Conservation (phyloP, 495 filamentous ascomycete genomes). For the Pyrenula aspistea region DNA sequence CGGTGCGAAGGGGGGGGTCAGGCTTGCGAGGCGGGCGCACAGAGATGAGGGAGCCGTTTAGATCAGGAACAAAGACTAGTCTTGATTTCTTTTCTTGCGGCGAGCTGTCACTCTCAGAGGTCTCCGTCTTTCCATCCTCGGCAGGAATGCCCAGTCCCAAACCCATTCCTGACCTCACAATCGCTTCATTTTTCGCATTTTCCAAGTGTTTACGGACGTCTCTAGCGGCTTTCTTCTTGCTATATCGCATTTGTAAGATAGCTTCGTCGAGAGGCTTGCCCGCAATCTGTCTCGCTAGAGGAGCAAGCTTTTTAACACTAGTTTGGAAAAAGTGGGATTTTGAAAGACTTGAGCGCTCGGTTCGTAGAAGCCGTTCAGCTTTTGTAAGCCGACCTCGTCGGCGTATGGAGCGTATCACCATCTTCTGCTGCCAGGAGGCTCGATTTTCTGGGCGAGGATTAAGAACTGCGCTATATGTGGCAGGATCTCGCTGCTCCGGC, state of each 20-base stretch:
- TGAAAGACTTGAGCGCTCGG: constrained; percentile 56
- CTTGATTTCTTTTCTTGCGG: constrained; percentile 28
- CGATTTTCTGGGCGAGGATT: constrained; percentile 59
- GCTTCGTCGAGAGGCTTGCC: constrained; percentile 90
- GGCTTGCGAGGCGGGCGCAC: background rate
- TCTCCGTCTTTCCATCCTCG: background rate
- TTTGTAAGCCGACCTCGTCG: constrained; percentile 54
- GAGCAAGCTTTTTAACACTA: constrained; percentile 75
- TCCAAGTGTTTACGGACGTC: constrained; percentile 69
- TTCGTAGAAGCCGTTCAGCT: constrained; percentile 48
- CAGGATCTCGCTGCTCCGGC: constrained; percentile 28
- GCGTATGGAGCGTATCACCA: constrained; percentile 59
- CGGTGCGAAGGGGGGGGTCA: background rate
- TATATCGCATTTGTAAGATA: constrained; percentile 88
- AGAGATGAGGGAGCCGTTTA: background rate
- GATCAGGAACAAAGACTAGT: constrained; percentile 5
- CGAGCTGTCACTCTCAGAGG: constrained; percentile 10
- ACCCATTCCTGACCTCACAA: constrained; percentile 75
- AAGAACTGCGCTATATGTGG: constrained; percentile 38
- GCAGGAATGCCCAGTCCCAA: constrained; percentile 28
- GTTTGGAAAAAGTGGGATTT: constrained; percentile 64
- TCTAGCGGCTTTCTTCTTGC: constrained; percentile 80
- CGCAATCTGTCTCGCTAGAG: constrained; percentile 71
- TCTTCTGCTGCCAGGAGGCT: constrained; percentile 67
- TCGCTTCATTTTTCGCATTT: constrained; percentile 62